Percentiles rank a stretch among this genome's conserved stretches.
Evolutionary conservation across 2,329 filamentous ascomycete genomes (phyloP).

Genomic region (Fusarium sp.): DNA sequence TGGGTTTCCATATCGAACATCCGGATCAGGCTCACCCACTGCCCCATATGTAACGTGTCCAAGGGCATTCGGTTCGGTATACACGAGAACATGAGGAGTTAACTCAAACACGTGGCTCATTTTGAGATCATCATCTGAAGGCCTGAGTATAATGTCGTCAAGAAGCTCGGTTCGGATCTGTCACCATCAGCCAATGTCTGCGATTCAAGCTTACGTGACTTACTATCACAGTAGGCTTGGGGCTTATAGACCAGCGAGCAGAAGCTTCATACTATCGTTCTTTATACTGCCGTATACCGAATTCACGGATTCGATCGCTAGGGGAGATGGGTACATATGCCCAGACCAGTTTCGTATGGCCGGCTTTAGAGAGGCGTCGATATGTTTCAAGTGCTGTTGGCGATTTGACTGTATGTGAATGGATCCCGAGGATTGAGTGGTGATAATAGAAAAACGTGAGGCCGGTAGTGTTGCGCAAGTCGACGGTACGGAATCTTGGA

Average conservation of each 20-base stretch:
- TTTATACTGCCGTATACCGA: background rate
- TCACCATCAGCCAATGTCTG: background rate
- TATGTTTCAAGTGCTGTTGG: background rate
- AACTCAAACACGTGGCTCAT: background rate
- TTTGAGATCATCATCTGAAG: background rate
- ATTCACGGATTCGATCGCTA: background rate
- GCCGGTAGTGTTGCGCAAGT: background rate
- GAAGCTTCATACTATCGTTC: too few relatives aligned
- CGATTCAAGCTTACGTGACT: accelerated
- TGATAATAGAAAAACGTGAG: background rate
- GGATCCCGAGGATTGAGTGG: background rate
- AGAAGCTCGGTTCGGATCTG: background rate
- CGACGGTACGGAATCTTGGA: background rate
- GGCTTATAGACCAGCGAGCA: too few relatives aligned
- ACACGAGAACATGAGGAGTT: background rate
- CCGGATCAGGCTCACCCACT: background rate
- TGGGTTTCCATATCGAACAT: background rate
- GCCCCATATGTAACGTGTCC: background rate
- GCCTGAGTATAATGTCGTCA: background rate
- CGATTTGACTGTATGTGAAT: background rate
- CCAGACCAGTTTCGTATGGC: background rate
- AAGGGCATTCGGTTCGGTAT: background rate
- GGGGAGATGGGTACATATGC: background rate
- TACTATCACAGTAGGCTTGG: background rate
- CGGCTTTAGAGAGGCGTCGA: background rate